These are phyloP conservation scores for Jacaranda copaia DNA, from an alignment of 257 asterid species.

Conservation along the genomic window DNA sequence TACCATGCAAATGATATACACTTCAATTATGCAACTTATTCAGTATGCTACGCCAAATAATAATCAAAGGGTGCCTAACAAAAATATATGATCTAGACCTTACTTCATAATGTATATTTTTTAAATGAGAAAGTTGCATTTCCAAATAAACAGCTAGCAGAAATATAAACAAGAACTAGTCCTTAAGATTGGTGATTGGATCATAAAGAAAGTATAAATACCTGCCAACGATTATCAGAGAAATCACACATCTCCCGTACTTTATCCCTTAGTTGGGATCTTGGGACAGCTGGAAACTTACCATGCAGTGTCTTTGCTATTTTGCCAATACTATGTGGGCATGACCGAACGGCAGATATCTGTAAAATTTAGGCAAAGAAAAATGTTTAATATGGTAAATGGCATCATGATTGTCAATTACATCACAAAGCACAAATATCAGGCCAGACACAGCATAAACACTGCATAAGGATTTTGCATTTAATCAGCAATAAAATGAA, in stretches of 20 bases:
- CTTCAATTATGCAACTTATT: background rate
- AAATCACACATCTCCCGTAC: constrained; percentile 85
- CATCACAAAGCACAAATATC: background rate
- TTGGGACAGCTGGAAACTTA: constrained; percentile 66
- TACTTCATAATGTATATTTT: background rate
- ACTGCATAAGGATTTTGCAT: background rate
- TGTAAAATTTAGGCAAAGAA: constrained; percentile 34
- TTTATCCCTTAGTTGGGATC: constrained; percentile 72
- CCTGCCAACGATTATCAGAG: constrained; percentile 88
- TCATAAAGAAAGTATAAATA: constrained; percentile 38
- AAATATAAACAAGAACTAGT: background rate
- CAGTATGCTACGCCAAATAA: background rate
- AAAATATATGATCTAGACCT: background rate
- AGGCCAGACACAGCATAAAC: too few relatives aligned
- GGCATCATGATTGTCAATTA: background rate
- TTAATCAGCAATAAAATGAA: background rate
- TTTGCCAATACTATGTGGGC: constrained; percentile 62
- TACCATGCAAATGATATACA: background rate
- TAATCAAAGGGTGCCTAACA: background rate
- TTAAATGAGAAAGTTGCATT: constrained; percentile 5
- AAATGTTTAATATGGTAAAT: background rate
- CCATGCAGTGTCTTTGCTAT: constrained; percentile 59
- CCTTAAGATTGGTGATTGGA: background rate
- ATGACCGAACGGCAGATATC: constrained; percentile 71
- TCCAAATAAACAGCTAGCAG: background rate